Conservation (phyloP, 2,329 filamentous ascomycete species). For the Whalleya microplaca region DNA sequence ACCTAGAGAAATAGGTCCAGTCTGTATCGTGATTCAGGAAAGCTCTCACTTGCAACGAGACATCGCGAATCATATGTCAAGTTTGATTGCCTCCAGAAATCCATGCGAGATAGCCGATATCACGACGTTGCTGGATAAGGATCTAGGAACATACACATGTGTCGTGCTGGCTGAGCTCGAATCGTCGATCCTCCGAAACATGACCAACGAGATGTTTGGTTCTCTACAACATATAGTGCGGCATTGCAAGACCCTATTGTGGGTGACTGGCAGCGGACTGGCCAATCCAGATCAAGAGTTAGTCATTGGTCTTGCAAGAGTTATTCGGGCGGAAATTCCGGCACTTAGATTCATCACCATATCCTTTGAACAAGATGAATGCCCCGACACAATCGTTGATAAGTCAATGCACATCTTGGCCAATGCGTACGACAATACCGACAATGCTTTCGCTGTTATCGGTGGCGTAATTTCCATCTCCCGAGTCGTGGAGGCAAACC, state of each 20-base stretch:
- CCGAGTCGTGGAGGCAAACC: slow-evolving; percentile 22
- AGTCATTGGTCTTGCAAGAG: slow-evolving; percentile 29
- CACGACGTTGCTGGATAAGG: slow-evolving; percentile 8
- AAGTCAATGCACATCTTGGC: slow-evolving; percentile 9
- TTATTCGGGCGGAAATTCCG: slow-evolving; percentile 26
- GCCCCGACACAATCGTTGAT: slow-evolving; percentile 5
- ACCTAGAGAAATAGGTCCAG: slow-evolving; percentile 2
- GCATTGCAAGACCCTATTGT: slow-evolving; percentile 25
- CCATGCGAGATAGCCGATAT: slow-evolving; percentile 16
- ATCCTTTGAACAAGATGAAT: slow-evolving; percentile 19
- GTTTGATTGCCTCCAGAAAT: background rate
- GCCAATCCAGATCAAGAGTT: slow-evolving; percentile 25
- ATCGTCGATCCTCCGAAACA: slow-evolving; percentile 20
- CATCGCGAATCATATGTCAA: background rate
- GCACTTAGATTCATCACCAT: slow-evolving; percentile 23
- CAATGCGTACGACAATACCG: slow-evolving; percentile 3
- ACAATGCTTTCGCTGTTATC: slow-evolving; percentile 21
- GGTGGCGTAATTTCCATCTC: slow-evolving; percentile 14
- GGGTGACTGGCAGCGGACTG: slow-evolving; percentile 23
- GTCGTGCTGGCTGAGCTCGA: slow-evolving; percentile 30
- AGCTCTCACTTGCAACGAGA: slow-evolving; percentile 6
- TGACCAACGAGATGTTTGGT: slow-evolving; percentile 20
- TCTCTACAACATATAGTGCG: slow-evolving; percentile 26
- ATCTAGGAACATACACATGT: slow-evolving; percentile 19
- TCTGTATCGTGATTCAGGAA: slow-evolving; percentile 12